Base-by-base conservation (phyloP, 306 rosid genomes). In the Vicia sativa region DNA sequence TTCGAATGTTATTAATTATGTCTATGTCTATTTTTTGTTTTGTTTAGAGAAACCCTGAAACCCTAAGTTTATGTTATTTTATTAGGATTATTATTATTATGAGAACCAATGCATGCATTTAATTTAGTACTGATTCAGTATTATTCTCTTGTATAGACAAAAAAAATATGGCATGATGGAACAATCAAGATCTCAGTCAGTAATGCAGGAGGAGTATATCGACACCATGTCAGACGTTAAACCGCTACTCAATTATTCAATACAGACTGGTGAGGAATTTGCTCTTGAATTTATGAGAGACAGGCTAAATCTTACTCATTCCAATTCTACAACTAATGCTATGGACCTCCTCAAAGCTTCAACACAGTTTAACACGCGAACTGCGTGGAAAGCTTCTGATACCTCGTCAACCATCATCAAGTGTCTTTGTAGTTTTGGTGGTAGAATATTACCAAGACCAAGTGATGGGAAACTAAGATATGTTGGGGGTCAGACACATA, bases 241-340 rank as follows among this genome's bases (percentile, higher is more conserved):
- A 77, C 89, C 89, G 8, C 92, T 81, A 11, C 86, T 72, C 63
- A 81, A 89, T 80, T 87, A 74, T 80, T 89, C 92, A 63, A 87
- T 89, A 72, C 92, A 84, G 78, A 89, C 96, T 3, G 96, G 92
- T 28, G 92, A 89, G 92, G 96, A 89, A 65, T 89, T 89, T 63
- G 74, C 96, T 74, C 83, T 89, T 53, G 92, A 89, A 72, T 87
- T 89, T 72, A 89, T 89, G 90, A 77, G 92, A 67, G 96, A 89
- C 29, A 79, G 91, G 77, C 85, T 85, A 72, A 87, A 77, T 68
- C 76, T 81, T 23, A 64, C 74, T 56, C 87, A 87, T 26, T 69
- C 92, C 75, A 77, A 80, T 69, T 68, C 62, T 61, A 28, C 88
- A 63, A 7, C 85, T 44, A 81, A 67, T 57, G 75, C 55, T 68